Base-by-base conservation (phyloP, 305 asterid species). In the Fraxinus floribunda region DNA sequence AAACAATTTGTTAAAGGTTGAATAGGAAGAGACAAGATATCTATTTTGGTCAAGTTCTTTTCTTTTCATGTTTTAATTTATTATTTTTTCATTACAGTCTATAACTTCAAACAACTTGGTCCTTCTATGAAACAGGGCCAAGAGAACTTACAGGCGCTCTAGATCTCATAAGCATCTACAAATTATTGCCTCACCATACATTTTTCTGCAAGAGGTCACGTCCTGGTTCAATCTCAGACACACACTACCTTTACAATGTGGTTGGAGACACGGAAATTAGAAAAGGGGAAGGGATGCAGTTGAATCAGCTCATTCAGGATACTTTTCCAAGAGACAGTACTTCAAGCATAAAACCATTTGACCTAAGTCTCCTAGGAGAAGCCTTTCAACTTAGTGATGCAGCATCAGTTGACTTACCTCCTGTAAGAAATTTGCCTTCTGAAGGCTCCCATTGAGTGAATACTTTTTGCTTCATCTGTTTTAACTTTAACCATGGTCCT, bases 241-340 rank as follows among this genome's bases (percentile, higher is more conserved):
- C 83, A 8, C 80, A 76, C 55, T 85, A 85, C 78, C 87, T 85
- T 8, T 44, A 44, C 46, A 85, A 85, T 81, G 85, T 85, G 66
- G 85, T 78, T 76, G 85, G 87, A 41, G 87, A 84, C 52, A 80
- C 46, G 9, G 49, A 24, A 76, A 86, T 89, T 32, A 85, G 92
- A 81, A 88, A 86, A 85, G 93, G 93, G 26, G 91, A 90, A 78
- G 92, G 90, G 29, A 86, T 86, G 90, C 90, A 90, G 80, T 84
- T 90, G 86, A 84, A 77, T 78, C 87, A 88, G 87, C 91, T 90
- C 66, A 36, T 88, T 57, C 86, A 44, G 72, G 83, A 76, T 34
- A 66, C 87, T 18, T 52, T 30, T 66, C 38, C 78, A 1, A 84
- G 86, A 72, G 84, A 84, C 9, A 70, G 77, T 73, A 11, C n/a